phyloP scores from a whole-genome alignment of 1,139 yeast species.

The Suhomyces taliae region DNA sequence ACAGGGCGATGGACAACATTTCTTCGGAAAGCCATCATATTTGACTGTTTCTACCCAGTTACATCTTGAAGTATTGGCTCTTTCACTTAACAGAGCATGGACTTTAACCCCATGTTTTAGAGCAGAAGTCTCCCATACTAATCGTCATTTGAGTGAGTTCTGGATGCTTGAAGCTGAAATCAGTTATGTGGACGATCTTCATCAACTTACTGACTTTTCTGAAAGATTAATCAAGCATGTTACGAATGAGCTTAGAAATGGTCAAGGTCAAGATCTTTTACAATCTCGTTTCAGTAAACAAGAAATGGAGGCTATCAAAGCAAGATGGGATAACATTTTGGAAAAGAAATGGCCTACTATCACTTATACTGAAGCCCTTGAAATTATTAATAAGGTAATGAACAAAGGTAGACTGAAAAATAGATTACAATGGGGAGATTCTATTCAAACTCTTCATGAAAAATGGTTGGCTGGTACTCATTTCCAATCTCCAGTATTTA shows the following conservation, averaged over 20 bases:
- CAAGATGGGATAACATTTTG: constrained; percentile 30
- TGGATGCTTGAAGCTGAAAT: constrained; percentile 98
- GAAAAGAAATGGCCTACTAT: constrained; percentile 63
- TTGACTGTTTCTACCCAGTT: constrained; percentile 91
- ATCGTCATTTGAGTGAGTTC: constrained; percentile 88
- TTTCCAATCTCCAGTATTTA: constrained; percentile 77
- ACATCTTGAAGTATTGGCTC: constrained; percentile 80
- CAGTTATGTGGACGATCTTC: constrained; percentile 59
- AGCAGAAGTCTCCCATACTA: constrained; percentile 90
- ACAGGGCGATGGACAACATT: constrained; percentile 21
- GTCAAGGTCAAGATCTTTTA: constrained; percentile 43
- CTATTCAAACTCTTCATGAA: constrained; percentile 83
- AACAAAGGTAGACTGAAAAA: constrained; percentile 28
- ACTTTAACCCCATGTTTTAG: constrained; percentile 88
- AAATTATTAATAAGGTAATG: constrained; percentile 39
- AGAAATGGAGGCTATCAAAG: constrained; percentile 24
- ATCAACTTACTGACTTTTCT: constrained; percentile 62
- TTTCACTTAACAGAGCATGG: constrained; percentile 83
- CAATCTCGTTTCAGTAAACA: constrained; percentile 36
- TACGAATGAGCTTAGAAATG: constrained; percentile 38
- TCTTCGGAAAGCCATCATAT: constrained; percentile 68
- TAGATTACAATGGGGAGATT: constrained; percentile 61
- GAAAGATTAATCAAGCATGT: constrained; percentile 68
- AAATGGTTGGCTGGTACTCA: constrained; percentile 78
- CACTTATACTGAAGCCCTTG: constrained; percentile 74